These are phyloP conservation scores for Boletus vermiculosoides DNA, from an alignment of 768 basidiomycete species.

Conservation along the genomic window DNA sequence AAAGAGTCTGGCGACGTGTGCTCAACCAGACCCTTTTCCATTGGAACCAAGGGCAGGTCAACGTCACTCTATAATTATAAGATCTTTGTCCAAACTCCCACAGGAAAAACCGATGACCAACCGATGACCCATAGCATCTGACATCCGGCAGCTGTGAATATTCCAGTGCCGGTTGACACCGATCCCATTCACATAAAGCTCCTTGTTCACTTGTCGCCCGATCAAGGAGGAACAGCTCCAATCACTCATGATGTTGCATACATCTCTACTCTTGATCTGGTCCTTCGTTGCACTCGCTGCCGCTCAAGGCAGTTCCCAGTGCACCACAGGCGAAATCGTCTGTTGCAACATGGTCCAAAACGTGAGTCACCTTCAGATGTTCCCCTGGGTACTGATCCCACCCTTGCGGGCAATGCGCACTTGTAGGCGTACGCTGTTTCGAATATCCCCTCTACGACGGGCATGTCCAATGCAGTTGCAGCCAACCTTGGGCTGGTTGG, in stretches of 20 bases:
- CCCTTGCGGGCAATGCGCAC: neutral
- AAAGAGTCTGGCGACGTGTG: neutral
- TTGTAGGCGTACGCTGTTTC: conserved; percentile 8
- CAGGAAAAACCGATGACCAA: no score
- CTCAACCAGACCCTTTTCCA: neutral
- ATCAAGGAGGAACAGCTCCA: neutral
- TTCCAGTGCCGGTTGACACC: neutral
- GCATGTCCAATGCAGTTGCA: conserved; percentile 9
- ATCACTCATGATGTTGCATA: conserved; percentile 6
- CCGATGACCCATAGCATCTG: neutral
- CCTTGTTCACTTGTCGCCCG: neutral
- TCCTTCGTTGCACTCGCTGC: conserved; percentile 5
- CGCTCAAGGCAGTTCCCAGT: conserved; percentile 8
- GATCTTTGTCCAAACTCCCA: neutral
- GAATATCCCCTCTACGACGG: conserved; percentile 2
- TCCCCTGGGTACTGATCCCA: neutral
- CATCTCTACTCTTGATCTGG: conserved; percentile 1
- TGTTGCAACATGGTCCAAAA: conserved; percentile 10
- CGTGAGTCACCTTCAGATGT: conserved; percentile 4
- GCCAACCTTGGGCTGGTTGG: conserved; percentile 16
- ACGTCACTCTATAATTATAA: neutral
- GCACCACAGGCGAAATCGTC: conserved; percentile 8
- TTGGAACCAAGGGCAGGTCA: neutral
- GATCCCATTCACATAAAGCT: neutral
- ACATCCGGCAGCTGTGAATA: neutral